phyloP scores from a whole-genome alignment of 306 rosid species.

The Prunus campanulata region DNA sequence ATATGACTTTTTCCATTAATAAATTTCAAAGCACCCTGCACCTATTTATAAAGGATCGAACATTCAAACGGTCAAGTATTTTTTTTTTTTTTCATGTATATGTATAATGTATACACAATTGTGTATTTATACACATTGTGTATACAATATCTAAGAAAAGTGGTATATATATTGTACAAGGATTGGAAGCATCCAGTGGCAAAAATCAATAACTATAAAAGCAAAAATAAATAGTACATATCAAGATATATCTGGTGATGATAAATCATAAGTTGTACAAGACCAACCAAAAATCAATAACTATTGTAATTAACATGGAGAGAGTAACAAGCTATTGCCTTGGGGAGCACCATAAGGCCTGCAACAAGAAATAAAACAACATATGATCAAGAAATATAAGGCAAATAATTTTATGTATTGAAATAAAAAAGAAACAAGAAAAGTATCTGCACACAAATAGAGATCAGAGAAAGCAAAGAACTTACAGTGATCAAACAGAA shows the following conservation, averaged over 20 bases:
- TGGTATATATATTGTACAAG: no score
- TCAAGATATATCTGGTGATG: background rate
- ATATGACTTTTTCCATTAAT: background rate
- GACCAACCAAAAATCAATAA: background rate
- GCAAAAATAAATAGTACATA: background rate
- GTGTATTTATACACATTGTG: no score
- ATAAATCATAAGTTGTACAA: background rate
- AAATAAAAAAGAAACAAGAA: background rate
- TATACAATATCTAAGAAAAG: no score
- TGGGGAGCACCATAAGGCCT: conserved; percentile 44
- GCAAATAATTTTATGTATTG: background rate
- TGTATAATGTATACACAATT: no score
- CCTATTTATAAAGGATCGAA: background rate
- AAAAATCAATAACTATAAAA: background rate
- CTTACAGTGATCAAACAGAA: conserved; percentile 36
- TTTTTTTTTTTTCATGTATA: no score
- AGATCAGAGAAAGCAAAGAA: background rate
- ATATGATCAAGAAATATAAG: background rate
- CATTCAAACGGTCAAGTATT: background rate
- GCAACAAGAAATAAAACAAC: conserved; percentile 16
- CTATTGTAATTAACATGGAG: background rate
- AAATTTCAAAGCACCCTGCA: background rate
- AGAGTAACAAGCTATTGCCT: background rate
- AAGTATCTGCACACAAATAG: background rate
- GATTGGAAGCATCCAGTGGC: background rate